Conservation (phyloP, 257 asterid genomes). For the Mentha longifolia region DNA sequence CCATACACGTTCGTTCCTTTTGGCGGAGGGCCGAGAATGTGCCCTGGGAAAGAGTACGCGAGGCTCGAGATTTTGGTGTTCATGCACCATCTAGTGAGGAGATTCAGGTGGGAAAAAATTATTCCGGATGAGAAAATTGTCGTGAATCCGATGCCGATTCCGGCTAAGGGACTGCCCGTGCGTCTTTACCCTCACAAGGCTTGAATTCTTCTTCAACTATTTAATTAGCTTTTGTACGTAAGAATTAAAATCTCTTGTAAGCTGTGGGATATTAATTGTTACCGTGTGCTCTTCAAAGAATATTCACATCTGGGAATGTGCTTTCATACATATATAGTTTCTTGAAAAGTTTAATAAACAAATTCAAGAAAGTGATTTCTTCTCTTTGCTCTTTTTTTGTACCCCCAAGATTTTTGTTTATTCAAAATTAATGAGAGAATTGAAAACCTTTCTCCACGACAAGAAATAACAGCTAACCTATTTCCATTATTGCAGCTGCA, state of each 20-base stretch:
- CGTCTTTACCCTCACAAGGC: constrained; percentile 47
- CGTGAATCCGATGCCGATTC: constrained; percentile 53
- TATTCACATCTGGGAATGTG: background rate
- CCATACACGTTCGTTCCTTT: constrained; percentile 54
- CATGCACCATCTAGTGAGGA: constrained; percentile 52
- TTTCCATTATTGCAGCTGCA: too few relatives aligned
- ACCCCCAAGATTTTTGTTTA: too few relatives aligned
- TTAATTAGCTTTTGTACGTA: background rate
- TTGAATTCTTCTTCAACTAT: background rate
- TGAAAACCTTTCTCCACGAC: too few relatives aligned
- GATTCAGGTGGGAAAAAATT: constrained; percentile 41
- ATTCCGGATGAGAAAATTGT: constrained; percentile 53
- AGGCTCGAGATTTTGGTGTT: constrained; percentile 51
- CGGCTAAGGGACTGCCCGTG: constrained; percentile 52
- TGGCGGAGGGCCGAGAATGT: constrained; percentile 56
- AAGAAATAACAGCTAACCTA: too few relatives aligned
- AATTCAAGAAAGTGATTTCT: background rate
- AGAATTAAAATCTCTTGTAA: background rate
- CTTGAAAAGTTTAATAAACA: constrained; percentile 9
- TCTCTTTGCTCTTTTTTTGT: background rate
- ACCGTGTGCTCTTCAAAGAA: background rate
- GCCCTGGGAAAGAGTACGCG: constrained; percentile 55
- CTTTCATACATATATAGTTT: background rate
- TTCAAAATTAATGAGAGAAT: background rate
- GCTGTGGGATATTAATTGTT: background rate